Percentiles rank a stretch among this genome's conserved stretches.
Conservation (phyloP, 1,284 basidiomycete species). For the Sporisorium sorghi region DNA sequence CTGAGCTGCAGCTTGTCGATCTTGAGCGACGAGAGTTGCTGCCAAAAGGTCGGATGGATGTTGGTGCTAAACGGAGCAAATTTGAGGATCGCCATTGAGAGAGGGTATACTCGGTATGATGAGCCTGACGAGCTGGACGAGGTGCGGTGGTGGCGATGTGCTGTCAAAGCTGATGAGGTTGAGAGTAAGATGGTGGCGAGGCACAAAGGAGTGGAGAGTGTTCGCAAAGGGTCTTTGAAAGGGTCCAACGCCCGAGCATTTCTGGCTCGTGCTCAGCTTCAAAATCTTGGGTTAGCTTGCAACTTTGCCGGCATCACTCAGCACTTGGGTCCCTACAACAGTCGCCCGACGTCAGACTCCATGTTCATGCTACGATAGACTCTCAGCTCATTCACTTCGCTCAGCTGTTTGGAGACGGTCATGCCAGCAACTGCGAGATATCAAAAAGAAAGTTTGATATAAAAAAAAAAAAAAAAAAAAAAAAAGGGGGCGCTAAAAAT, state of each 20-base stretch:
- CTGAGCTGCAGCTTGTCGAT: slow-evolving; percentile 88
- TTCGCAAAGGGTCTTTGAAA: slow-evolving; percentile 19
- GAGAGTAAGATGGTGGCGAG: slow-evolving; percentile 7
- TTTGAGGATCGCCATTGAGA: slow-evolving; percentile 73
- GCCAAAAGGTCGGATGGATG: slow-evolving; percentile 93
- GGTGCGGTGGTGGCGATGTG: neutral
- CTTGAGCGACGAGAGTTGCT: slow-evolving; percentile 87
- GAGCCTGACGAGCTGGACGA: neutral
- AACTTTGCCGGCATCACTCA: no score
- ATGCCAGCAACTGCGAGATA: neutral
- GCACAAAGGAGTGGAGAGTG: neutral
- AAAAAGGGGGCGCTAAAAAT: slow-evolving; percentile 26
- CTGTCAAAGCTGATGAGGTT: neutral
- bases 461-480: slow-evolving; percentile 31
- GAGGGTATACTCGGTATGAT: no score
- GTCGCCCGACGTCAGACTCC: neutral
- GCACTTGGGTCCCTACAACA: neutral
- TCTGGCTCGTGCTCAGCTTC: slow-evolving; percentile 24
- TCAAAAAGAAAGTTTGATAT: neutral
- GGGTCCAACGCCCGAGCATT: slow-evolving; percentile 18
- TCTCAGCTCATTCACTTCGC: neutral
- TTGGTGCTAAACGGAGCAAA: slow-evolving; percentile 88
- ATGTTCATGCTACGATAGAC: neutral
- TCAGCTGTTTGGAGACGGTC: neutral
- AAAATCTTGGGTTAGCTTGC: neutral